These are phyloP conservation scores for Fusarium piperis DNA, from an alignment of 2,329 filamentous ascomycete genomes.

Conservation along the genomic window DNA sequence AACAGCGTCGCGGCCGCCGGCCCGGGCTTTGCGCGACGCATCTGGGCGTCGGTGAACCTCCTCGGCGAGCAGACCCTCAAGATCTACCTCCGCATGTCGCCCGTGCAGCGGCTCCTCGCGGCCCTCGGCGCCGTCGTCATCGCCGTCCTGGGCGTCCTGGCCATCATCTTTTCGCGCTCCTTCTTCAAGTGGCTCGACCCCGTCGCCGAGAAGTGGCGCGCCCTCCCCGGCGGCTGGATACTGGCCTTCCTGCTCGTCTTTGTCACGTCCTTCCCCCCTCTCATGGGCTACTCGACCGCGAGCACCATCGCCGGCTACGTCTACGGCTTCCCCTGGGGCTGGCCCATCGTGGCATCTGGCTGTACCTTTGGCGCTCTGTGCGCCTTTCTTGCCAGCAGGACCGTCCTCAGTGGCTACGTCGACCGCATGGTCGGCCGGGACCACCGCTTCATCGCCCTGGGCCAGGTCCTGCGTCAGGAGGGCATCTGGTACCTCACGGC, in stretches of 20 bases:
- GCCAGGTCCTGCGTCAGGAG: constrained; percentile 88
- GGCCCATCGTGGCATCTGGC: constrained; percentile 83
- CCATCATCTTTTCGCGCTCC: constrained; percentile 79
- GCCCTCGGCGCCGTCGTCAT: constrained; percentile 59
- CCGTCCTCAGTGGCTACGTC: constrained; percentile 81
- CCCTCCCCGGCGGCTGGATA: constrained; percentile 75
- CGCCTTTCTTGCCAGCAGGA: constrained; percentile 83
- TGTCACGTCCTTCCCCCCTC: constrained; percentile 81
- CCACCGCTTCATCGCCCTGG: constrained; percentile 86
- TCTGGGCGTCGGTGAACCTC: constrained; percentile 50
- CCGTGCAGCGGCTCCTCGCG: constrained; percentile 70
- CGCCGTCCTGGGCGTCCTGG: constrained; percentile 70
- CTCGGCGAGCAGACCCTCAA: constrained; percentile 56
- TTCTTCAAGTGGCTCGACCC: constrained; percentile 83
- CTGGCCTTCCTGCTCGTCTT: constrained; percentile 82
- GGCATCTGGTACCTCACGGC: constrained; percentile 89
- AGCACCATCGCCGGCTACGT: constrained; percentile 64
- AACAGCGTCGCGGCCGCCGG: constrained; percentile 7
- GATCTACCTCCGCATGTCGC: constrained; percentile 65
- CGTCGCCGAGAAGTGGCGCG: constrained; percentile 79
- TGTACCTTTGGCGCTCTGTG: constrained; percentile 81
- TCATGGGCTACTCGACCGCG: constrained; percentile 87
- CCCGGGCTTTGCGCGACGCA: constrained; percentile 47
- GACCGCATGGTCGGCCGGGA: constrained; percentile 83
- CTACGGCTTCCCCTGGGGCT: constrained; percentile 70